These are phyloP conservation scores for Ustulina deusta DNA, from an alignment of 2,329 filamentous ascomycete species.

Conservation along the genomic window DNA sequence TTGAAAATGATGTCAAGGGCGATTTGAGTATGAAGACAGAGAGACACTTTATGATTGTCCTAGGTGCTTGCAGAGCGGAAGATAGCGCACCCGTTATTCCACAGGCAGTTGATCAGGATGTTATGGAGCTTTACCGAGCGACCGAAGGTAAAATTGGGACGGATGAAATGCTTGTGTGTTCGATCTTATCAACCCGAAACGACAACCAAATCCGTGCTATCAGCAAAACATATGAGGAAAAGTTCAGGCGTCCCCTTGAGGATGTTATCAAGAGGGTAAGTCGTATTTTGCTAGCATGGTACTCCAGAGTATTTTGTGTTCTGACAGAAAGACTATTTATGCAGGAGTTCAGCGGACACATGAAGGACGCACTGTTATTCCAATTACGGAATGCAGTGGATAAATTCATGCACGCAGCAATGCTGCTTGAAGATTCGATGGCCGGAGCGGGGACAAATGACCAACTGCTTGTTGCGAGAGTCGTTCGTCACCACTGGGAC, in stretches of 20 bases:
- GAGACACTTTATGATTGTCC: conserved; percentile 84
- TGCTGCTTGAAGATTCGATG: conserved; percentile 88
- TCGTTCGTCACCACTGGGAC: conserved; percentile 88
- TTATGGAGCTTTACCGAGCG: conserved; percentile 79
- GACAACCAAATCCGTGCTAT: conserved; percentile 89
- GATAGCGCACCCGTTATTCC: conserved; percentile 80
- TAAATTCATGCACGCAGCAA: conserved; percentile 85
- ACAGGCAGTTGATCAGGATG: conserved; percentile 79
- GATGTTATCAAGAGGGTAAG: conserved; percentile 76
- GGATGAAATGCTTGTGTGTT: conserved; percentile 81
- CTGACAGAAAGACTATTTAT: conserved; percentile 20
- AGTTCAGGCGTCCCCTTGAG: conserved; percentile 77
- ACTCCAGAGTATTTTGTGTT: not conserved
- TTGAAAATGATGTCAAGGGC: conserved; percentile 78
- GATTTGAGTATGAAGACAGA: conserved; percentile 91
- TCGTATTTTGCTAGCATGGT: conserved; percentile 40
- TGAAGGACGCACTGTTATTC: conserved; percentile 84
- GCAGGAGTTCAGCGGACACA: conserved; percentile 88
- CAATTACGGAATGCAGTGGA: conserved; percentile 83
- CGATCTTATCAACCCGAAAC: conserved; percentile 79
- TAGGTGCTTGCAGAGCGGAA: conserved; percentile 79
- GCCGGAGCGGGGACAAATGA: conserved; percentile 89
- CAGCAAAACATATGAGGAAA: conserved; percentile 76
- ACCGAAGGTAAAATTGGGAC: conserved; percentile 80
- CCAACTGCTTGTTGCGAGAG: conserved; percentile 77